Conservation (phyloP, 2,329 filamentous ascomycete species). For the Nothophoma quercina region DNA sequence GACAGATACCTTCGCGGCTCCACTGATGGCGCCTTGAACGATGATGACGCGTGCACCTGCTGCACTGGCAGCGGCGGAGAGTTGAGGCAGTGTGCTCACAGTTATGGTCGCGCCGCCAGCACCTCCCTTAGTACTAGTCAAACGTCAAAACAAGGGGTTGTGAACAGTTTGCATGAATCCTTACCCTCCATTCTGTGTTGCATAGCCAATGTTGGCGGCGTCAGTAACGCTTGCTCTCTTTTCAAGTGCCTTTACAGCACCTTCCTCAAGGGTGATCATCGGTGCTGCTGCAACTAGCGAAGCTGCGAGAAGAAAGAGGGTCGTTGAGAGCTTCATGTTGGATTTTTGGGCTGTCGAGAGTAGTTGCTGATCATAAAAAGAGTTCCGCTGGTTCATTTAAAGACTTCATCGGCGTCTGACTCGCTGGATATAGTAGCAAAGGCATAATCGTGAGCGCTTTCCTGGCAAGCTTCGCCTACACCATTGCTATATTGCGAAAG, state of each 20-base stretch:
- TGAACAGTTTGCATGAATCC: neutral
- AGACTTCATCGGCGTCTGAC: slow-evolving; percentile 15
- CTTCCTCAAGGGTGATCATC: slow-evolving; percentile 19
- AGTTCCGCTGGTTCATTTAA: slow-evolving; percentile 5
- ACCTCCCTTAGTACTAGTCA: slow-evolving; percentile 59
- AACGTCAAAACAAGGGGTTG: neutral
- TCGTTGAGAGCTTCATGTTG: slow-evolving; percentile 23
- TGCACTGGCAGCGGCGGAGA: slow-evolving; percentile 56
- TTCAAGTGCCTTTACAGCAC: slow-evolving; percentile 12
- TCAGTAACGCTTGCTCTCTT: slow-evolving; percentile 27
- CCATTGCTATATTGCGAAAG: slow-evolving; percentile 11
- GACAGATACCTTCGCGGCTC: slow-evolving; percentile 35
- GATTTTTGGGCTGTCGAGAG: too few species aligned
- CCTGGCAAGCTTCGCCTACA: neutral
- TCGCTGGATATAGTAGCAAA: neutral
- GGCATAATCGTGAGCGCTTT: neutral
- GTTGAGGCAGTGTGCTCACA: slow-evolving; percentile 59
- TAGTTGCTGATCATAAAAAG: too few species aligned
- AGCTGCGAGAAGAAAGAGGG: slow-evolving; percentile 18
- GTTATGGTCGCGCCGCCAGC: slow-evolving; percentile 61
- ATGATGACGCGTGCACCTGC: slow-evolving; percentile 33
- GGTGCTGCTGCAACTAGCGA: slow-evolving; percentile 22
- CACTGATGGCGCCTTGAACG: slow-evolving; percentile 33
- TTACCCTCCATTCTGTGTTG: slow-evolving; percentile 54
- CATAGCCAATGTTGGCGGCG: slow-evolving; percentile 49